These are phyloP conservation scores for Laguncularia racemosa DNA, from an alignment of 345 rosid genomes.

Conservation along the genomic window DNA sequence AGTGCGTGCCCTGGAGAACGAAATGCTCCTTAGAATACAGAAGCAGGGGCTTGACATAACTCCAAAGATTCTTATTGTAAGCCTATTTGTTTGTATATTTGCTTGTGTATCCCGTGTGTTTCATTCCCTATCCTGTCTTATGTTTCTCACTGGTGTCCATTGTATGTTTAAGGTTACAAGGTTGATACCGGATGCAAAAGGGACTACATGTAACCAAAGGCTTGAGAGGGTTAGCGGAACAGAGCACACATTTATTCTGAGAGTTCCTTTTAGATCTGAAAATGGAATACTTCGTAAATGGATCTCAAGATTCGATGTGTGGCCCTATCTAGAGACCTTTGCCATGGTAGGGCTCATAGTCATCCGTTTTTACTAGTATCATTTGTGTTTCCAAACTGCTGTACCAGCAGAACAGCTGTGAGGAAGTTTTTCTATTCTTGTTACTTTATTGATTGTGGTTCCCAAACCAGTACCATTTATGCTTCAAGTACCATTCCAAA, in stretches of 20 bases:
- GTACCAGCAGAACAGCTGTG: no score
- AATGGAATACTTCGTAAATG: conserved; percentile 83
- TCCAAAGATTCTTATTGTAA: conserved; percentile 85
- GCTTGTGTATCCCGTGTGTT: not conserved
- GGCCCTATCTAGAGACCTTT: conserved; percentile 94
- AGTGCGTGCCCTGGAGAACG: conserved; percentile 91
- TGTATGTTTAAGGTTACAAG: conserved; percentile 62
- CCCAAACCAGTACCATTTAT: no score
- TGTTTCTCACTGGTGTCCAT: conserved; percentile 4
- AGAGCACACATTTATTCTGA: conserved; percentile 66
- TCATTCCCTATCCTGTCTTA: not conserved
- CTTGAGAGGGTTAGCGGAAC: conserved; percentile 95
- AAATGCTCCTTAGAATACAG: conserved; percentile 82
- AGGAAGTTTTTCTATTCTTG: no score
- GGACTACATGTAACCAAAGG: conserved; percentile 86
- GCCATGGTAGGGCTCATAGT: conserved; percentile 46
- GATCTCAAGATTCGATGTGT: conserved; percentile 97
- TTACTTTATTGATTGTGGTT: no score
- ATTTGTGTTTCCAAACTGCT: no score
- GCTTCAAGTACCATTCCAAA: no score
- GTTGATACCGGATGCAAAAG: conserved; percentile 88
- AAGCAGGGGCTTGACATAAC: conserved; percentile 79
- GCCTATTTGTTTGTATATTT: conserved; percentile 10
- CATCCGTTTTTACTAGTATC: no score
- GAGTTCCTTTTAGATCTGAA: conserved; percentile 93